Evolutionary conservation across 2,329 filamentous ascomycete genomes (phyloP), one percentile per base, ranked within the genome.

Genomic region (Aureobasidium namibiae): DNA sequence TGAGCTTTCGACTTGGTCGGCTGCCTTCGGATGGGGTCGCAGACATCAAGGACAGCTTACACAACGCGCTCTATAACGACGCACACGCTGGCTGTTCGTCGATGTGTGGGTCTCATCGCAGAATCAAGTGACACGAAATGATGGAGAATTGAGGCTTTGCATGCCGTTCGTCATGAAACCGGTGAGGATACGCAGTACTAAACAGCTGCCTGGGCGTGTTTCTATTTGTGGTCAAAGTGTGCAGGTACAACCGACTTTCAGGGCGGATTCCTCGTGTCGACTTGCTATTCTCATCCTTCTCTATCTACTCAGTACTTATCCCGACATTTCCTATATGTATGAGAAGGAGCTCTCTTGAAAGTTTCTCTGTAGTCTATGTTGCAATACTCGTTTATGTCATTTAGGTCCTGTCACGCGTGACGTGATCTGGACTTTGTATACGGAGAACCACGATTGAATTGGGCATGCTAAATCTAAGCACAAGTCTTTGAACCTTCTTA

Each of bases 1-100:
- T 53, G 29, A 50, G 49, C 49, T 54, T 58, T n/a, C 39, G 52
- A 24, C 29, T 44, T 21, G 26, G 26, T 26, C 48, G 48, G 42
- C 24, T 42, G 36, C 36, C 26, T 16, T 54, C 50, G 13, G 38
- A 11, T n/a, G 36, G 36, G 9, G 24, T 42, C 23, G 50, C 23
- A 31, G 50, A 54, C 50, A 54, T 54, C 2, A 13, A 44, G 3
- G n/a, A 26, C 23, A 10, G 42, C 16, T 29, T 23, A 45, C 42
- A 23, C 42, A 21, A 45, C n/a, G 16, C 13, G 26, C 14, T 45
- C 23, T 45, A 10, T 29, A 26, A n/a, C 14, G 42, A 4, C 4
- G 24, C 42, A 45, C 7, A 11, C 24, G 23, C 42, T 45, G 42
- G 7, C 7, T 10, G 5, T 26, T 26, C 16, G 36, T 9, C 18